These are phyloP conservation scores for Primulina eburnea DNA, from an alignment of 257 asterid species.

Conservation along the genomic window DNA sequence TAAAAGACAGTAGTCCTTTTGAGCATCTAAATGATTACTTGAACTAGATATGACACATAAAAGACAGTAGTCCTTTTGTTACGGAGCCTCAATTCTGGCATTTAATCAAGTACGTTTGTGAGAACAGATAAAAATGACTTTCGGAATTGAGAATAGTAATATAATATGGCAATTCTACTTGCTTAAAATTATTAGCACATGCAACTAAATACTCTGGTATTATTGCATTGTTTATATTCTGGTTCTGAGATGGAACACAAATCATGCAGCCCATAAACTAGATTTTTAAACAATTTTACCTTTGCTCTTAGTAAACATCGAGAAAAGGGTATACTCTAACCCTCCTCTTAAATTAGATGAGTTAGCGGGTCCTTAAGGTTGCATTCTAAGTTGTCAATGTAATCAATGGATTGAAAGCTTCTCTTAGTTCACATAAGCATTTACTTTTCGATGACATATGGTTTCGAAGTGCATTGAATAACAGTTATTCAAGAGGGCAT, in stretches of 20 bases:
- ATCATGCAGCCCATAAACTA: background rate
- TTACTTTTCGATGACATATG: too few species aligned
- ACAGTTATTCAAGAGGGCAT: background rate
- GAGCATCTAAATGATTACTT: background rate
- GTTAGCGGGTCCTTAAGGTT: background rate
- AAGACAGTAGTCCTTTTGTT: too few species aligned
- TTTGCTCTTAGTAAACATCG: too few species aligned
- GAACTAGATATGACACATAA: background rate
- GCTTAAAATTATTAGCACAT: background rate
- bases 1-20: background rate
- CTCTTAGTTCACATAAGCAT: background rate
- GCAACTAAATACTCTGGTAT: background rate
- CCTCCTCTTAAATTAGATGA: background rate
- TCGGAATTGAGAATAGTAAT: background rate
- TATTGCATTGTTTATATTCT: too few species aligned
- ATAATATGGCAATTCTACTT: background rate
- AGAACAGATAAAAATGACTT: background rate
- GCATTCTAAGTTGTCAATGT: too few species aligned
- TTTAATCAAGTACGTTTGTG: background rate
- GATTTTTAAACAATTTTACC: background rate
- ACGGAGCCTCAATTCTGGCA: too few species aligned
- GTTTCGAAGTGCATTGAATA: too few species aligned
- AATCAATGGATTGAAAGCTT: background rate
- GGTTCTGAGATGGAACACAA: background rate
- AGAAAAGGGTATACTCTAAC: background rate